phyloP scores from a whole-genome alignment of 768 basidiomycete species.

The Trametes maxima region DNA sequence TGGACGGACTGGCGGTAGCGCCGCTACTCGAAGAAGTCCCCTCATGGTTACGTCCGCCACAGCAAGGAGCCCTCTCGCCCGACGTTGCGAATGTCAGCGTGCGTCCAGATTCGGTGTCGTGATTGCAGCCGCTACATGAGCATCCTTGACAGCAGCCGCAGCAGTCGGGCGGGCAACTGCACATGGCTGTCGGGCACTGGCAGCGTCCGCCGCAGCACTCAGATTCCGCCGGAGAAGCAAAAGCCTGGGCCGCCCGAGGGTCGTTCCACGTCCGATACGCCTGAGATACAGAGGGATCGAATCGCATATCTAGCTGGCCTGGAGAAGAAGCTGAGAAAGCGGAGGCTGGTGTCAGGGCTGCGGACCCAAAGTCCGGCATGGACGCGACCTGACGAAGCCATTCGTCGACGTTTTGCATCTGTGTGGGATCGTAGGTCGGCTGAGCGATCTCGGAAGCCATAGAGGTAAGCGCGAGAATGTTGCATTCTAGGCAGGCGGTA shows the following conservation, averaged over 20 bases:
- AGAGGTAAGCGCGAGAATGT: slow-evolving; percentile 53
- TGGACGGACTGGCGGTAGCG: background rate
- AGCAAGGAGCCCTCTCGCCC: slow-evolving; percentile 39
- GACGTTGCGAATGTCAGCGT: slow-evolving; percentile 35
- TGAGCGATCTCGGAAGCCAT: slow-evolving; percentile 41
- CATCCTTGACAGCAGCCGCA: slow-evolving; percentile 36
- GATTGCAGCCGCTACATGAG: slow-evolving; percentile 31
- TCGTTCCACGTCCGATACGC: slow-evolving; percentile 26
- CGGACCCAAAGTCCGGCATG: slow-evolving; percentile 33
- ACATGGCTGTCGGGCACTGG: slow-evolving; percentile 36
- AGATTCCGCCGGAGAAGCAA: slow-evolving; percentile 17
- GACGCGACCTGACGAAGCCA: slow-evolving; percentile 58
- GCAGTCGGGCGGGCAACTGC: slow-evolving; percentile 37
- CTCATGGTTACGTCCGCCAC: slow-evolving; percentile 14
- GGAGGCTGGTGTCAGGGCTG: background rate
- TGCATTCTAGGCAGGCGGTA: slow-evolving; percentile 62
- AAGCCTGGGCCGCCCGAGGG: slow-evolving; percentile 10
- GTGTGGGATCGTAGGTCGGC: slow-evolving; percentile 44
- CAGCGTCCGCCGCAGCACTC: slow-evolving; percentile 39
- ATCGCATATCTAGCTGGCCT: slow-evolving; percentile 16
- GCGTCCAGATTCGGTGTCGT: slow-evolving; percentile 27
- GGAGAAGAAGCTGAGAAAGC: background rate
- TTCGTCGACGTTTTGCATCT: slow-evolving; percentile 53
- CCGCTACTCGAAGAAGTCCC: background rate
- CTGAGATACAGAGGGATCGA: slow-evolving; percentile 22